Percentiles rank a stretch among this genome's conserved stretches.
Evolutionary conservation across 352 stramenopile species (phyloP).

Genomic region (Peronosclerospora sorghi): DNA sequence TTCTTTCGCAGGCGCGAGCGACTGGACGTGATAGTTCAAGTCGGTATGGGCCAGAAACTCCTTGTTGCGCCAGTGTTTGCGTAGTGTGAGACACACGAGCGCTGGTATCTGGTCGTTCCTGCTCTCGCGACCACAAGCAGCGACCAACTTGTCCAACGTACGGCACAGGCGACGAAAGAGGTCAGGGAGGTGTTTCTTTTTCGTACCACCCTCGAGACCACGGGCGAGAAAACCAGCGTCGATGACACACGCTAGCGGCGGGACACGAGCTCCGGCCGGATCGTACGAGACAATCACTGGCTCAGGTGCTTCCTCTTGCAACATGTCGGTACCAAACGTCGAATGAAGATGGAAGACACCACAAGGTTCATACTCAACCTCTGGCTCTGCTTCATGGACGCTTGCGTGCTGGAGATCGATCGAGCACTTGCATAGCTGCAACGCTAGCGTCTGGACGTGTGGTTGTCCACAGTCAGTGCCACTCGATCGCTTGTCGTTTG

Average conservation of each 20-base stretch:
- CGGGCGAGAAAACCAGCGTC: slow-evolving; percentile 38
- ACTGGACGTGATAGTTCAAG: slow-evolving; percentile 23
- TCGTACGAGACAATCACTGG: slow-evolving; percentile 9
- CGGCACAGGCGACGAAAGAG: slow-evolving; percentile 32
- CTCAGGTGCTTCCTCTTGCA: too few species aligned
- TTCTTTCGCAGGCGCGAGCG: slow-evolving; percentile 8
- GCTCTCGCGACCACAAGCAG: slow-evolving; percentile 1
- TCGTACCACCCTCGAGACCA: slow-evolving; percentile 34
- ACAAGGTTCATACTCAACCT: slow-evolving; percentile 9
- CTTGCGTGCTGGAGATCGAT: slow-evolving; percentile 2
- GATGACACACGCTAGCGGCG: slow-evolving; percentile 30
- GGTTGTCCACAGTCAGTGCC: slow-evolving; percentile 2
- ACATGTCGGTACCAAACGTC: slow-evolving; percentile 10
- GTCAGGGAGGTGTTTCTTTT: slow-evolving; percentile 35
- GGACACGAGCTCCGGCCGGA: slow-evolving; percentile 1
- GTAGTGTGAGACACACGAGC: slow-evolving; percentile 35
- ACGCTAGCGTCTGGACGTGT: slow-evolving; percentile 6
- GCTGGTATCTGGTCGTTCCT: not conserved
- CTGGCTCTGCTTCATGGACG: not conserved
- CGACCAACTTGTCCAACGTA: slow-evolving; percentile 25
- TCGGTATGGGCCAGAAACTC: slow-evolving; percentile 45
- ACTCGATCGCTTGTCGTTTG: slow-evolving; percentile 6
- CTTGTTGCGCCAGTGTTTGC: slow-evolving; percentile 57
- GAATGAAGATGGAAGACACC: slow-evolving; percentile 17
- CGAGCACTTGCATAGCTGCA: slow-evolving; percentile 17